Evolutionary conservation across 2,329 filamentous ascomycete genomes (phyloP), one percentile per base, ranked within the genome.

Genomic region (Neonectria sp.): DNA sequence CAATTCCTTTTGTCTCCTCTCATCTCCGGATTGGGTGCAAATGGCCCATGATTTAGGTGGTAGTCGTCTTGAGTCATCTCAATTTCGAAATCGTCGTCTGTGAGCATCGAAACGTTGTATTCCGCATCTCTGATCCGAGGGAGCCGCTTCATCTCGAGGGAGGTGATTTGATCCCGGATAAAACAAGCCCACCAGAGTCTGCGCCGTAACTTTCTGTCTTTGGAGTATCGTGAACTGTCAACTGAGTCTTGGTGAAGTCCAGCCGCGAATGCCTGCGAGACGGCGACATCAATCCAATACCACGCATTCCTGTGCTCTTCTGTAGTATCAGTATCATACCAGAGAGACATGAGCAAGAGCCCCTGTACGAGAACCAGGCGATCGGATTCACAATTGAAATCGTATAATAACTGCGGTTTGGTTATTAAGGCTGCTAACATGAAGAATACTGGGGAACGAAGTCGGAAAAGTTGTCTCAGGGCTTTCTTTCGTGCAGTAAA

Each of bases 151-250:
- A 98, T 97, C 58, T 95, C 95, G 11, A 98, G 84, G 1, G 95
- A 95, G 67, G 97, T 94, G 43, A 97, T 86, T 53, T 95, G 92
- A 80, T 98, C 95, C 55, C 95, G 91, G 89, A 97, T 97, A 76
- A 97, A 97, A 69, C 93, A 97, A 29, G 93, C 96, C 95, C 95
- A 98, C 95, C 95, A 98, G 73, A 98, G 95, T 56, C 95, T 88
- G 82, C 97, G 97, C 92, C 94, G 97, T 55, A 97, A 21, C 7
- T 9, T 45, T 3, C 43, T n/a, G 84, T 74, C 90, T 93, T 77
- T 94, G 92, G 80, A 33, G 92, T 87, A 45, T 45, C 17, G 43
- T 87, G 97, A 93, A 73, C 88, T 90, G 6, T 92, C 93, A 63
- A 90, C 91, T 17, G 81, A 82, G 74, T 97, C 93, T 69, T 94